phyloP scores from a whole-genome alignment of 345 rosid species.

The Citrus inodora region DNA sequence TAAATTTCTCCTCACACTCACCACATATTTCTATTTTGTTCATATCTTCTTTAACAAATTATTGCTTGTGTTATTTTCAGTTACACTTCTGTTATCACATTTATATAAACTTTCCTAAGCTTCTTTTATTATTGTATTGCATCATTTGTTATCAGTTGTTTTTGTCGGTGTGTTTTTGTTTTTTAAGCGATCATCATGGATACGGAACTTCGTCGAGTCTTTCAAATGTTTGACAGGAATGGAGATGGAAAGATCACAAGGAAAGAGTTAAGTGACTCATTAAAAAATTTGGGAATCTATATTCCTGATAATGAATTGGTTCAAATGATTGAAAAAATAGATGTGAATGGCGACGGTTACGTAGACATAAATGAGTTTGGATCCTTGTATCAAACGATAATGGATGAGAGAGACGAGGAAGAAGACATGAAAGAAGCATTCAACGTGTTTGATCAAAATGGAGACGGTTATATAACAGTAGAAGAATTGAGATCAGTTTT shows the following conservation, averaged over 20 bases:
- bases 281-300: slow-evolving; percentile 66
- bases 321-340: slow-evolving; percentile 85
- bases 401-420: slow-evolving; percentile 81
- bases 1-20: not conserved
- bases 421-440: slow-evolving; percentile 90
- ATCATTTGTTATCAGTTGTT: not conserved
- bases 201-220: slow-evolving; percentile 69
- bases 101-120: not conserved
- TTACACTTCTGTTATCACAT: not conserved
- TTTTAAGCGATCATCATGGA: slow-evolving; percentile 38
- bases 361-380: slow-evolving; percentile 92
- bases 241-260: slow-evolving; percentile 82
- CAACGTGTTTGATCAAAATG: slow-evolving; percentile 84
- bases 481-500: slow-evolving; percentile 86
- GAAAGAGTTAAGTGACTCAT: slow-evolving; percentile 64
- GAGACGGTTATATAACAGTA: slow-evolving; percentile 87
- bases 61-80: not conserved
- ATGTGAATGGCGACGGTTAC: slow-evolving; percentile 74
- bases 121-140: not conserved
- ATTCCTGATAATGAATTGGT: slow-evolving; percentile 60
- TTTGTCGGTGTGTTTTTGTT: too few species aligned
- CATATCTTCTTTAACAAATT: not conserved
- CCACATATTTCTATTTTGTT: not conserved
- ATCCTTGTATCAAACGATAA: slow-evolving; percentile 66
- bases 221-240: slow-evolving; percentile 86